Conservation (phyloP, 805 yeast species). For the Saturnispora halmiae region DNA sequence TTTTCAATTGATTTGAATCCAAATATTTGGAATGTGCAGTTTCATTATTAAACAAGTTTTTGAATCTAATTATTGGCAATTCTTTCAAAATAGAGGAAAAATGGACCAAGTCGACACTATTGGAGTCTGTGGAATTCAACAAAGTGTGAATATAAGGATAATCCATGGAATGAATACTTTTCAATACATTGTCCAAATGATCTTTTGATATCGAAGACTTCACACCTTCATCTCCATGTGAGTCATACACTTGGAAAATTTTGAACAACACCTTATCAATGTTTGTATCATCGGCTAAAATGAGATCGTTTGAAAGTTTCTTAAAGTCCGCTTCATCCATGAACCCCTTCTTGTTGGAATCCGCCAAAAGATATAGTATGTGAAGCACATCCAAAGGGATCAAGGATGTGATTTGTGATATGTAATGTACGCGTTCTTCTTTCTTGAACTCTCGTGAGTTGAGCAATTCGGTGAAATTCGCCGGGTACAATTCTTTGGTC, state of each 20-base stretch:
- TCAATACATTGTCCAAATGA: constrained; percentile 6
- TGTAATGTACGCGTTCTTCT: constrained; percentile 9
- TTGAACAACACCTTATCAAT: constrained; percentile 42
- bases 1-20: constrained; percentile 16
- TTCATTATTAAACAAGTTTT: constrained; percentile 13
- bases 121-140: constrained; percentile 2
- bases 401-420: constrained; percentile 22
- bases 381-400: constrained; percentile 54
- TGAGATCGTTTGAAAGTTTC: constrained; percentile 48
- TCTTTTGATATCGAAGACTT: constrained; percentile 5
- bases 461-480: constrained; percentile 35
- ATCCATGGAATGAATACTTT: constrained; percentile 10
- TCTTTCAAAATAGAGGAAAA: constrained; percentile 21
- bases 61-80: constrained; percentile 25
- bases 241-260: constrained; percentile 42
- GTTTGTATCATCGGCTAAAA: constrained; percentile 39
- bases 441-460: constrained; percentile 31
- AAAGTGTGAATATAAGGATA: constrained; percentile 14
- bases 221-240: constrained; percentile 10
- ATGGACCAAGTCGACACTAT: constrained; percentile 9
- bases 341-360: constrained; percentile 59
- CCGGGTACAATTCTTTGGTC: constrained; percentile 18
- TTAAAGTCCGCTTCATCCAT: constrained; percentile 53
- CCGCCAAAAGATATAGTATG: constrained; percentile 73
- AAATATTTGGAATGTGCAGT: constrained; percentile 13